phyloP scores from a whole-genome alignment of 345 rosid species.

The Streptanthus diversifolius region DNA sequence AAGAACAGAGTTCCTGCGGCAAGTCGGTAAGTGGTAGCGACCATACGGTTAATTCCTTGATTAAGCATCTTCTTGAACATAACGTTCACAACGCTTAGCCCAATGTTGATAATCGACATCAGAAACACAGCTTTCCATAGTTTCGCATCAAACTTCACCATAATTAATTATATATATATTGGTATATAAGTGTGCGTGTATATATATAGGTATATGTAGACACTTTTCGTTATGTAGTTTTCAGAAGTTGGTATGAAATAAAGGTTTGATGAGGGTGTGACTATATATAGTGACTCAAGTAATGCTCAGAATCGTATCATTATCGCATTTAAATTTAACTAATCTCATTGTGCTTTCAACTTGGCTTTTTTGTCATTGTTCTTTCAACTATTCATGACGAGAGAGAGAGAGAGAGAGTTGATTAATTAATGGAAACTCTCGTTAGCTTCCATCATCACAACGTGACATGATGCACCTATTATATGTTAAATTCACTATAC shows the following conservation, averaged over 20 bases:
- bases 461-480: conserved; percentile 19
- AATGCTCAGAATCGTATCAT: conserved; percentile 34
- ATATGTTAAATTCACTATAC: background rate
- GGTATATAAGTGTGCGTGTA: background rate
- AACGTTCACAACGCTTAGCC: conserved; percentile 52
- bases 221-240: conserved; percentile 22
- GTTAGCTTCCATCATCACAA: conserved; percentile 24
- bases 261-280: conserved; percentile 10
- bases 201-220: background rate
- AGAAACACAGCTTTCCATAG: conserved; percentile 50
- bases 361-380: conserved; percentile 7
- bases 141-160: conserved; percentile 36
- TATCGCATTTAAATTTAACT: conserved; percentile 6
- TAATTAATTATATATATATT: background rate
- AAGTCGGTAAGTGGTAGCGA: conserved; percentile 65
- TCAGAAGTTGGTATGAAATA: conserved; percentile 18
- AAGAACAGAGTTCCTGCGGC: conserved; percentile 53
- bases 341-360: conserved; percentile 19
- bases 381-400: conserved; percentile 16
- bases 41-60: conserved; percentile 59
- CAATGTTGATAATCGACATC: conserved; percentile 57
- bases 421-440: conserved; percentile 24
- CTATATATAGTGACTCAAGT: conserved; percentile 22
- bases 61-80: conserved; percentile 59
- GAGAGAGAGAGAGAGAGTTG: background rate